phyloP scores from a whole-genome alignment of 306 rosid species.

The Prunus armeniaca region DNA sequence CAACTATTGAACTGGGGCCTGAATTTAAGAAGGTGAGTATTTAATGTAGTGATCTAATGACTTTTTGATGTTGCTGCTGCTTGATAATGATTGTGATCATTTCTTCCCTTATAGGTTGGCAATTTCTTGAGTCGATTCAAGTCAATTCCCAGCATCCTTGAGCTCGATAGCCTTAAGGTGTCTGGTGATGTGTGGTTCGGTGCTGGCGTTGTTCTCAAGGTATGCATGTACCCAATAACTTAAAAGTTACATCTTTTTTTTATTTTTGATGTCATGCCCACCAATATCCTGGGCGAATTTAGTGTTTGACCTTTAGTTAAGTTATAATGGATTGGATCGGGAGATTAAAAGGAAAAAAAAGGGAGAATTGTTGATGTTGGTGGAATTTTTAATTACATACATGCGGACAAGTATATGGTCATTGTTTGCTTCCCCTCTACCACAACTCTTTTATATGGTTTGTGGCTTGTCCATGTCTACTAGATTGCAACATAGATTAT shows the following conservation, averaged over 20 bases:
- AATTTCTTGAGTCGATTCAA: slow-evolving; percentile 80
- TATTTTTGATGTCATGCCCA: not conserved
- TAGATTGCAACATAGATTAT: not conserved
- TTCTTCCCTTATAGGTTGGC: slow-evolving; percentile 53
- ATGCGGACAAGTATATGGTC: no score
- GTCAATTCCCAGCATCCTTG: slow-evolving; percentile 90
- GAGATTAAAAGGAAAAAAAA: not conserved
- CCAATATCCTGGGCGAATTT: not conserved
- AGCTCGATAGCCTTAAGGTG: slow-evolving; percentile 86
- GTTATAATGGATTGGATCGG: not conserved
- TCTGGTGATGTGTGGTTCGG: slow-evolving; percentile 96
- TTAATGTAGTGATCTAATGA: not conserved
- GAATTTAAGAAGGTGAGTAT: slow-evolving; percentile 85
- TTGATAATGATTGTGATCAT: slow-evolving; percentile 21
- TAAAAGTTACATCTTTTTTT: not conserved
- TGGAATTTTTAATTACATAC: not conserved
- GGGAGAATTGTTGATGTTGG: not conserved
- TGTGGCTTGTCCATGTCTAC: not conserved
- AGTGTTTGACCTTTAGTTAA: not conserved
- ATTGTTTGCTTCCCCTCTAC: no score
- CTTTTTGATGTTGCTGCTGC: slow-evolving; percentile 10
- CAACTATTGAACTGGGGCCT: slow-evolving; percentile 92
- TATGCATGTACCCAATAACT: slow-evolving; percentile 22
- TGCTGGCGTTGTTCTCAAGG: slow-evolving; percentile 74
- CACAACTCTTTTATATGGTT: no score